A percentile compares a stretch with the other conserved stretches of the same genome.
Evolutionary conservation across 2,329 filamentous ascomycete genomes (phyloP).

Genomic region (Neofusicoccum sp.): DNA sequence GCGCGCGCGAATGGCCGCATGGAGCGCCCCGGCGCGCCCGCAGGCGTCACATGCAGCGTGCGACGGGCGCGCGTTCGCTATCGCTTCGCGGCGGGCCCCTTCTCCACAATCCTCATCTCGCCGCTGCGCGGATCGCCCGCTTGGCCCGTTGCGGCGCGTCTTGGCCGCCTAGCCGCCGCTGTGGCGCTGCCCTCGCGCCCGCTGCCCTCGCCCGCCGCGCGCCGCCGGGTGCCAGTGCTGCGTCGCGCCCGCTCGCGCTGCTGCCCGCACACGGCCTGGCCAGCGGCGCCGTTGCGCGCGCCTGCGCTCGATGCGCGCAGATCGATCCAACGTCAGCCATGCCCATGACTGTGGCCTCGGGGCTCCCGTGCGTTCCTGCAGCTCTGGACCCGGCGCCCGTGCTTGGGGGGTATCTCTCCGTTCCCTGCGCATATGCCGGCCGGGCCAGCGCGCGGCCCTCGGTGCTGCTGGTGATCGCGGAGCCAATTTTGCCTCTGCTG

Average conservation of each 20-base stretch:
- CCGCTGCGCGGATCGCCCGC: conserved; percentile 6
- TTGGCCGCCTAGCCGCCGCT: conserved; percentile 9
- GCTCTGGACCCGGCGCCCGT: background rate
- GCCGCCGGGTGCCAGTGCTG: no score
- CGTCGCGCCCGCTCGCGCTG: no score
- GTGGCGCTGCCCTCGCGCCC: background rate
- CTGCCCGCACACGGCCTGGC: conserved; percentile 6
- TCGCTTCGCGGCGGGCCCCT: background rate
- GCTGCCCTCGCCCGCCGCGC: background rate
- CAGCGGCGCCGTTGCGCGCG: background rate
- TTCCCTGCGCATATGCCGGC: conserved; percentile 1
- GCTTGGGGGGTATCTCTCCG: background rate
- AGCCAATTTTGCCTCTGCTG: background rate
- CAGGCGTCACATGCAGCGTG: conserved; percentile 2
- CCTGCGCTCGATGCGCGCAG: conserved; percentile 11
- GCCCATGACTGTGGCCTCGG: conserved; percentile 15
- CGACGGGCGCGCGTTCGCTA: background rate
- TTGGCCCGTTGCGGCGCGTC: conserved; percentile 7
- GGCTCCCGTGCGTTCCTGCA: conserved; percentile 19
- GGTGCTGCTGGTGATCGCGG: background rate
- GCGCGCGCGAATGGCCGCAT: background rate
- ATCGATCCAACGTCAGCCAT: conserved; percentile 19
- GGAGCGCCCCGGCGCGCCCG: background rate
- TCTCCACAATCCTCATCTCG: conserved; percentile 18
- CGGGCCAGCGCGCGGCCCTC: background rate